Conservation (phyloP, 2,329 filamentous ascomycete genomes). For the Samsoniella hepiali region DNA sequence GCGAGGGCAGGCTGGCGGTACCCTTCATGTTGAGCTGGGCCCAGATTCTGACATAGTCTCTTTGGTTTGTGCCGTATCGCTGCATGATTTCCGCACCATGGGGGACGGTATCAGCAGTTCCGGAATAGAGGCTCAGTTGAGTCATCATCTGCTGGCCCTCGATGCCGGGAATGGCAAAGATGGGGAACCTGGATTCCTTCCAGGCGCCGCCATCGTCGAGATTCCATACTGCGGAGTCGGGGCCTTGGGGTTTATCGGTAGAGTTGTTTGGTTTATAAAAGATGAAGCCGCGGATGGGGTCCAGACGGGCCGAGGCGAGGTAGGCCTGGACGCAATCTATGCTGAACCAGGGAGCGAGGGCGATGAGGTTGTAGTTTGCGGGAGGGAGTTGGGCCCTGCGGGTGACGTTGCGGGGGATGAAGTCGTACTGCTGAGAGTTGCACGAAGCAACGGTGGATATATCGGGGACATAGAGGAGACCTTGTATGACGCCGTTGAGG, state of each 20-base stretch:
- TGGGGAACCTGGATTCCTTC: slow-evolving; percentile 71
- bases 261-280: slow-evolving; percentile 59
- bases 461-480: slow-evolving; percentile 82
- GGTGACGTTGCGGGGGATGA: slow-evolving; percentile 73
- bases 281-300: slow-evolving; percentile 60
- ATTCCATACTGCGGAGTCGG: slow-evolving; percentile 65
- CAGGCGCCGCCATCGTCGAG: slow-evolving; percentile 68
- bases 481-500: slow-evolving; percentile 62
- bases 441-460: slow-evolving; percentile 60
- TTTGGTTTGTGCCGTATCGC: slow-evolving; percentile 52
- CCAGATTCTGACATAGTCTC: slow-evolving; percentile 60
- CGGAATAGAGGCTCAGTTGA: slow-evolving; percentile 73
- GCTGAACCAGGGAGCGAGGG: slow-evolving; percentile 82
- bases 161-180: slow-evolving; percentile 74
- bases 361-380: slow-evolving; percentile 70
- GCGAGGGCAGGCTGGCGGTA: slow-evolving; percentile 56
- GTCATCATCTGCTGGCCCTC: slow-evolving; percentile 67
- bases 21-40: slow-evolving; percentile 50
- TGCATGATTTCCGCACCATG: slow-evolving; percentile 54
- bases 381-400: slow-evolving; percentile 65
- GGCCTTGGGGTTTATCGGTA: slow-evolving; percentile 60
- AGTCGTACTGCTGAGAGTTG: slow-evolving; percentile 56
- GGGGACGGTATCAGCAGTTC: slow-evolving; percentile 62
- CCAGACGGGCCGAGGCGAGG: slow-evolving; percentile 56
- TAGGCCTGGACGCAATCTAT: slow-evolving; percentile 70